These are phyloP conservation scores for Rhazya stricta DNA, from an alignment of 257 asterid genomes.

Conservation along the genomic window DNA sequence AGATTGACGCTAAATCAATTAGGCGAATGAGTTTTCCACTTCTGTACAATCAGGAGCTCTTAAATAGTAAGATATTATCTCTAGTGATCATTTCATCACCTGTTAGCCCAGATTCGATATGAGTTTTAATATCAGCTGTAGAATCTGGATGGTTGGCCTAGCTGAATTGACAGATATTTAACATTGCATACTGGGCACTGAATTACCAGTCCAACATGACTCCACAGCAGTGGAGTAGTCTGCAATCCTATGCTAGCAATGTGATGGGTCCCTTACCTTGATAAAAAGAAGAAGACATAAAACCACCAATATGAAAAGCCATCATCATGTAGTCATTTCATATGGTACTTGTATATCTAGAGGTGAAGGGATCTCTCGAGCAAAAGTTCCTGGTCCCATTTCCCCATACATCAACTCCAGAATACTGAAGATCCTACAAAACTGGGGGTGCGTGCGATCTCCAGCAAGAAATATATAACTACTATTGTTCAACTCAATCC, in stretches of 20 bases:
- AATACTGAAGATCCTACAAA: constrained; percentile 24
- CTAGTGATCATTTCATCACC: background rate
- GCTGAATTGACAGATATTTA: background rate
- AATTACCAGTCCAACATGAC: background rate
- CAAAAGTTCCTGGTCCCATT: constrained; percentile 18
- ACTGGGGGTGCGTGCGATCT: constrained; percentile 47
- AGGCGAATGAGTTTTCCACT: background rate
- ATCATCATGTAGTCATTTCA: background rate
- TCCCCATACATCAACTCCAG: constrained; percentile 43
- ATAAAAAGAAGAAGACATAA: background rate
- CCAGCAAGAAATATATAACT: constrained; percentile 60
- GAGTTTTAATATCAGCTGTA: background rate
- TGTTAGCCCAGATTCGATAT: background rate
- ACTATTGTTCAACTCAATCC: constrained; percentile 49
- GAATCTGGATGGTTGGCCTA: background rate
- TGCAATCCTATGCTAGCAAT: background rate
- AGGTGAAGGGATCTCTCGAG: background rate
- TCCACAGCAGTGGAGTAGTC: background rate
- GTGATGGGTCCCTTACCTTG: background rate
- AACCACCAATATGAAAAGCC: background rate
- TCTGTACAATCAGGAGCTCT: background rate
- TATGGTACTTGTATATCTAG: constrained; percentile 1
- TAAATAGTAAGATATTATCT: background rate
- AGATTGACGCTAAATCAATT: background rate
- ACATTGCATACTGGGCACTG: background rate